Evolutionary conservation across 1,139 yeast genomes (phyloP).

Genomic region (Hemisphaericaspora lyxosophila): DNA sequence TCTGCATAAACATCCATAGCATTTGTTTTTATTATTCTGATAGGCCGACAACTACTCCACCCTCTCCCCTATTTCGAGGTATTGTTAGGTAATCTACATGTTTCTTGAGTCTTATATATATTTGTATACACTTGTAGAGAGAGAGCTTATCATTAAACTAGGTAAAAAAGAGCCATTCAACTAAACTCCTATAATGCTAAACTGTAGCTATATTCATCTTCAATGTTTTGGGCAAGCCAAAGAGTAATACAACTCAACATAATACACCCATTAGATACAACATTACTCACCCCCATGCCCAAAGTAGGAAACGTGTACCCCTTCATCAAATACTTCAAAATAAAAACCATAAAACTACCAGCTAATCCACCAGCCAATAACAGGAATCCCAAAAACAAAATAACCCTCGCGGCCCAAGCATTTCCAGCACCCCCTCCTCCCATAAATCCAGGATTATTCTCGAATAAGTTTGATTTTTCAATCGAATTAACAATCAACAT

Average conservation of each 20-base stretch:
- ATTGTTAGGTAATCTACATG: no score
- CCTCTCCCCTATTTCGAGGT: no score
- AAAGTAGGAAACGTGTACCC: conserved; percentile 82
- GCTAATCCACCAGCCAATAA: conserved; percentile 92
- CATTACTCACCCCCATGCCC: conserved; percentile 92
- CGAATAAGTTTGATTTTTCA: conserved; percentile 75
- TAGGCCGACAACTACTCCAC: no score
- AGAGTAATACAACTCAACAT: conserved; percentile 84
- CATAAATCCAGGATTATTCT: conserved; percentile 45
- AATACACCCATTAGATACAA: conserved; percentile 73
- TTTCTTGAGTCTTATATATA: no score
- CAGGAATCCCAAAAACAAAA: conserved; percentile 88
- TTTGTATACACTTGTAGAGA: not conserved
- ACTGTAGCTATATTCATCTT: conserved; percentile 92
- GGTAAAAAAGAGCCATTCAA: not conserved
- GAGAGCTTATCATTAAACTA: not conserved
- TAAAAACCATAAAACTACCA: conserved; percentile 85
- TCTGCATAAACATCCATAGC: no score
- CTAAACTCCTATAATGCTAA: conserved; percentile 58
- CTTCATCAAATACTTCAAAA: conserved; percentile 78
- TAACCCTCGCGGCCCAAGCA: conserved; percentile 92
- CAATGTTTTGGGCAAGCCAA: conserved; percentile 93
- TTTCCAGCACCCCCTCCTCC: conserved; percentile 53
- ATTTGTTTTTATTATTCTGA: no score
- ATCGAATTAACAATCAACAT: conserved; percentile 90